Conservation (phyloP, 1,139 yeast genomes). For the Yamadazyma oceani region DNA sequence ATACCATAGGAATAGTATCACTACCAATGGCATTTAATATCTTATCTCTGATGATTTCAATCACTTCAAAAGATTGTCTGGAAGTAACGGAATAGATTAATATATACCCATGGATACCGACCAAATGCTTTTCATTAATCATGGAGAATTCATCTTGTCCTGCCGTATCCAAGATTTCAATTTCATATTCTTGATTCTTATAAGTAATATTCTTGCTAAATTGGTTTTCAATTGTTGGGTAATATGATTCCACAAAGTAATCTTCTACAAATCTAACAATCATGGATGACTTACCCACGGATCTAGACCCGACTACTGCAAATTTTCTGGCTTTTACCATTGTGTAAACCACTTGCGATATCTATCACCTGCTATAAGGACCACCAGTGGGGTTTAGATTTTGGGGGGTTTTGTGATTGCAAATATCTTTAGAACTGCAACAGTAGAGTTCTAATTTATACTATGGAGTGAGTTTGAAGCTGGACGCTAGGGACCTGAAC, state of each 20-base stretch:
- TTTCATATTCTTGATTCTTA: conserved; percentile 74
- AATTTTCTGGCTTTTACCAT: conserved; percentile 67
- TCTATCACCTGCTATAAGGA: too few relatives aligned
- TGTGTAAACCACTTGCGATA: too few relatives aligned
- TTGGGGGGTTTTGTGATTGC: too few relatives aligned
- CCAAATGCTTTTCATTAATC: conserved; percentile 77
- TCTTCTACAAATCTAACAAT: conserved; percentile 86
- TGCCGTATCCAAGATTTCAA: conserved; percentile 89
- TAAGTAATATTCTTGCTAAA: conserved; percentile 70
- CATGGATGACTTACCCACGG: conserved; percentile 88
- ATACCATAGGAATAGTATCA: conserved; percentile 72
- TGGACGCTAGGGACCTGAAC: too few relatives aligned
- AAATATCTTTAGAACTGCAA: too few relatives aligned
- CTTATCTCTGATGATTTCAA: conserved; percentile 79
- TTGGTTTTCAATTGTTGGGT: conserved; percentile 92
- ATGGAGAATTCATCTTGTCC: conserved; percentile 93
- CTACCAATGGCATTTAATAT: conserved; percentile 75
- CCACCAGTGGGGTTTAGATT: too few relatives aligned
- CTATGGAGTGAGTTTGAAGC: too few relatives aligned
- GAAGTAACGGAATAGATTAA: conserved; percentile 83
- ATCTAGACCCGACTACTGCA: conserved; percentile 86
- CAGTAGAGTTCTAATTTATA: too few relatives aligned
- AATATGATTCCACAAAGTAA: conserved; percentile 85
- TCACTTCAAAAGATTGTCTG: conserved; percentile 74
- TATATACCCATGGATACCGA: conserved; percentile 84